These are phyloP conservation scores for Catunica adiposa DNA, from an alignment of 2,329 filamentous ascomycete species.

Conservation along the genomic window DNA sequence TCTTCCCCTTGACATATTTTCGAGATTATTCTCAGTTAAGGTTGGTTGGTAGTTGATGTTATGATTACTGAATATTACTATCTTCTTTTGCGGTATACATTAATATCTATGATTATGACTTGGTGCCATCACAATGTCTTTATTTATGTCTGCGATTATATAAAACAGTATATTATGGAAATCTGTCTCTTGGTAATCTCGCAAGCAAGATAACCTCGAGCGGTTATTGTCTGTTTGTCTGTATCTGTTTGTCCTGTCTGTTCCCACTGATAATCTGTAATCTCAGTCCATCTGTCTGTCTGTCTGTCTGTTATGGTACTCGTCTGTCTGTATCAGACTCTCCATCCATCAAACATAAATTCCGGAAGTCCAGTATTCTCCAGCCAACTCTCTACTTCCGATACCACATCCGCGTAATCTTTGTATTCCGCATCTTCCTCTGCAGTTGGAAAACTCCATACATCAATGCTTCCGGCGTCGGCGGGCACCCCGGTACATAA, in stretches of 20 bases:
- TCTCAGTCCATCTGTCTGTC: background rate
- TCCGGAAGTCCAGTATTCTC: background rate
- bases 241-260: background rate
- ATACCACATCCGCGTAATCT: slow-evolving; percentile 41
- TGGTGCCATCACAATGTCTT: too few species aligned
- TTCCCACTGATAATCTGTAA: background rate
- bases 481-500: slow-evolving; percentile 61
- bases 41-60: background rate
- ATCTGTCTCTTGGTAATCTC: background rate
- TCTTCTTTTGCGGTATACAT: background rate
- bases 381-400: slow-evolving; percentile 27
- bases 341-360: background rate
- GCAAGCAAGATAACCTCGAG: background rate
- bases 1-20: background rate
- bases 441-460: slow-evolving; percentile 57
- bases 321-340: slow-evolving; percentile 6
- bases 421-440: slow-evolving; percentile 53
- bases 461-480: slow-evolving; percentile 44
- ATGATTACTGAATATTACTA: background rate
- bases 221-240: slow-evolving; percentile 1
- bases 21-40: background rate
- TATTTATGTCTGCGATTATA: too few species aligned
- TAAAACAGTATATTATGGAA: background rate
- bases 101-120: background rate
- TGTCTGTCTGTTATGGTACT: background rate